These are phyloP conservation scores for Dunaliella sp. DNA, from an alignment of 139 green algal species.

Conservation along the genomic window DNA sequence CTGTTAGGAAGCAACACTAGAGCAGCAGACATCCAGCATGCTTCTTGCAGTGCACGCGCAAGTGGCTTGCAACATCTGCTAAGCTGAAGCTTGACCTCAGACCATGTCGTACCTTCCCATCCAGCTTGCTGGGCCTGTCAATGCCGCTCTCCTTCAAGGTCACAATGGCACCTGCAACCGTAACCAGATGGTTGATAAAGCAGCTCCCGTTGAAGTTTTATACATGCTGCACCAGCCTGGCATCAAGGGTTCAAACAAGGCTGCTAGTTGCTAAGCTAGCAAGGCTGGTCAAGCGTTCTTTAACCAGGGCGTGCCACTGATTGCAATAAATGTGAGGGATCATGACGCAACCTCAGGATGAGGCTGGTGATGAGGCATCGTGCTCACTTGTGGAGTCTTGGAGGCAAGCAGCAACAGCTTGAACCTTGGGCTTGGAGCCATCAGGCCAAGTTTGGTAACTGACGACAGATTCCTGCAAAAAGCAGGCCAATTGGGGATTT, in stretches of 20 bases:
- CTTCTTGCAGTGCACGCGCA: too few relatives aligned
- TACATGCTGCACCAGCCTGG: too few relatives aligned
- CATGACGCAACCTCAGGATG: neutral
- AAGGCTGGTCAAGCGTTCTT: constrained; percentile 42
- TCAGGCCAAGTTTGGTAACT: constrained; percentile 41
- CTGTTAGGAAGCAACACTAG: too few relatives aligned
- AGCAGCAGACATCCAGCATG: too few relatives aligned
- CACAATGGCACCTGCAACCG: constrained; percentile 67
- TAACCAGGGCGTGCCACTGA: neutral
- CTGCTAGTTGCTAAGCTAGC: too few relatives aligned
- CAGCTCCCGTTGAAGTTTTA: too few relatives aligned
- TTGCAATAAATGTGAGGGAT: too few relatives aligned
- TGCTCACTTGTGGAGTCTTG: constrained; percentile 35
- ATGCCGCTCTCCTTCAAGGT: constrained; percentile 63
- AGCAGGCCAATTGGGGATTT: too few relatives aligned
- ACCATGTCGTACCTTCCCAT: constrained; percentile 61
- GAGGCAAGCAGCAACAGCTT: constrained; percentile 60
- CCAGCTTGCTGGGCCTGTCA: constrained; percentile 58
- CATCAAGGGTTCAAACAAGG: too few relatives aligned
- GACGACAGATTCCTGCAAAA: constrained; percentile 31
- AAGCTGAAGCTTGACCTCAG: too few relatives aligned
- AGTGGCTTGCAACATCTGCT: too few relatives aligned
- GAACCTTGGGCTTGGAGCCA: constrained; percentile 43
- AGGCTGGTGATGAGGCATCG: neutral
- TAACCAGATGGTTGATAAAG: too few relatives aligned